Evolutionary conservation across 345 rosid species (phyloP), one percentile per base, ranked within the genome.

Genomic region (Mangifera indica): DNA sequence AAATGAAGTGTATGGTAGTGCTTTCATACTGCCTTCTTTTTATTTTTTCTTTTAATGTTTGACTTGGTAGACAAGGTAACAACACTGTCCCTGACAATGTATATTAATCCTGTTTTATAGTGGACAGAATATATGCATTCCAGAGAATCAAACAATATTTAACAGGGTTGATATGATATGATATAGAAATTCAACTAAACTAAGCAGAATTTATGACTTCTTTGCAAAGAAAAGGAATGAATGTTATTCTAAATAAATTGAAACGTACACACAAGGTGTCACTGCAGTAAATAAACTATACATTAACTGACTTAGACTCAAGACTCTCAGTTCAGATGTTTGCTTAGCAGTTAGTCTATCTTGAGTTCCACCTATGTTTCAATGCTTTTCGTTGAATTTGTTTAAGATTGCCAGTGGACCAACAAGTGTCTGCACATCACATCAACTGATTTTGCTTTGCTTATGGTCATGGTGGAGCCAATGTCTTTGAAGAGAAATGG

Each of bases 391-490:
- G 37, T 55, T 21, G 51, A 62, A 49, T 14, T 58, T 54, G 34
- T n/a, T 58, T 48, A 42, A 7, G 32, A 73, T 48, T 55, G 55
- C 51, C 34, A 72, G 54, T 46, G 15, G 37, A 29, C 42, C 62
- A 29, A 54, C 5, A 42, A 25, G 62, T 64, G n/a, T 48, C 51
- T 66, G 22, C 71, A 72, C 24, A 52, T 74, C 79, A 56, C 64
- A 68, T 74, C 78, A 72, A 63, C 57, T 46, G 32, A 40, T 34
- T 21, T 49, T 70, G 70, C 34, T 21, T 49, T 70, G 72, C 42
- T 74, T 13, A 67, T 40, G 29, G 62, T 57, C 53, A 42, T 22
- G 29, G 80, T 42, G 79, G 71, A 80, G 74, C 72, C 74, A 45
- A 52, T 66, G 46, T 63, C 64, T 48, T 64, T 8, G 37, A 69